Conservation (phyloP, 2,329 filamentous ascomycete species). For the Oidium heveae region DNA sequence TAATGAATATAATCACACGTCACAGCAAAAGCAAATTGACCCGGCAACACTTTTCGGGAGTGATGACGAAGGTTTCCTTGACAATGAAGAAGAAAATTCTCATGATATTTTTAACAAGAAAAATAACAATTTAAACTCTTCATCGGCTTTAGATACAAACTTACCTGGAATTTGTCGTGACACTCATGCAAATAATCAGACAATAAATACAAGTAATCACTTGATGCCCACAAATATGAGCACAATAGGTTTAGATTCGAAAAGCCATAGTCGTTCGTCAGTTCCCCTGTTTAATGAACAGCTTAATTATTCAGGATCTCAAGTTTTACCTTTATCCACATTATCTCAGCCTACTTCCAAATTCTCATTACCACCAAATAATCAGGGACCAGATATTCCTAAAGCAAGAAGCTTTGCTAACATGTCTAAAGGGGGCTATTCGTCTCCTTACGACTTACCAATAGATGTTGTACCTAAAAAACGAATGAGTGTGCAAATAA, state of each 20-base stretch:
- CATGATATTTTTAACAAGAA: conserved; percentile 8
- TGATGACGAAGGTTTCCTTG: conserved; percentile 65
- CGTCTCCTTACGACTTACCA: conserved; percentile 84
- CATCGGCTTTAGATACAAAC: conserved; percentile 11
- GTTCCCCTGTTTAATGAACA: background rate
- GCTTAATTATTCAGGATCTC: background rate
- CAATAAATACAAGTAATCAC: conserved; percentile 7
- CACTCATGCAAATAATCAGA: background rate
- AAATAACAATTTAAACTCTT: conserved; percentile 9
- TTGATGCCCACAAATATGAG: conserved; percentile 10
- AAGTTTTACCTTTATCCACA: background rate
- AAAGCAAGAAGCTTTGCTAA: conserved; percentile 67
- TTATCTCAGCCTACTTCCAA: conserved; percentile 3
- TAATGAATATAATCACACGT: conserved; percentile 16
- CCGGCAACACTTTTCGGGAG: conserved; percentile 47
- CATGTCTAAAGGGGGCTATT: conserved; percentile 76
- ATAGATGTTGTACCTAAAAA: conserved; percentile 58
- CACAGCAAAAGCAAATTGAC: conserved; percentile 26
- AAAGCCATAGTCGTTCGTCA: background rate
- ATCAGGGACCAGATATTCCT: conserved; percentile 19
- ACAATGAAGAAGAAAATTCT: conserved; percentile 20
- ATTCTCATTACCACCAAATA: conserved; percentile 10
- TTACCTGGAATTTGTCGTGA: conserved; percentile 11
- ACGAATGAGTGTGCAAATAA: conserved; percentile 27
- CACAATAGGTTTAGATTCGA: background rate